Conservation (phyloP, 1,284 basidiomycete species). For the Crepidotus sp. region DNA sequence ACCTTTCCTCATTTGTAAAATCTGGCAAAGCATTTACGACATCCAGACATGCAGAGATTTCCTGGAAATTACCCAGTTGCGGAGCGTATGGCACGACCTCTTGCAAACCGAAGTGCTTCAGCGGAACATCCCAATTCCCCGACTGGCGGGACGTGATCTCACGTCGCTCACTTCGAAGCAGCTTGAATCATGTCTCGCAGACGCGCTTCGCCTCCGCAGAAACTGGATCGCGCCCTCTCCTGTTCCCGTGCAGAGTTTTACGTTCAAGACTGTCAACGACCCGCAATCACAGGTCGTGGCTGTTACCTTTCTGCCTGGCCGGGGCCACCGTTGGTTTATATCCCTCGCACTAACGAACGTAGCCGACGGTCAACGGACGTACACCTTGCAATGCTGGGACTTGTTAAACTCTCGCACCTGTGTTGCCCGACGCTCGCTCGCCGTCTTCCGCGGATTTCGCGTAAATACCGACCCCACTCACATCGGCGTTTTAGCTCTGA, state of each 20-base stretch:
- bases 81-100: constrained; percentile 42
- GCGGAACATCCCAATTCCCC: constrained; percentile 39
- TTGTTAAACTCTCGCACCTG: constrained; percentile 26
- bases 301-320: constrained; percentile 38
- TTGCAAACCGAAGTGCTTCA: constrained; percentile 34
- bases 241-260: constrained; percentile 21
- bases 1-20: not conserved
- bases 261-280: constrained; percentile 23
- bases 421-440: constrained; percentile 29
- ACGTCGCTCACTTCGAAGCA: constrained; percentile 30
- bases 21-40: constrained; percentile 2
- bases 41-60: constrained; percentile 41
- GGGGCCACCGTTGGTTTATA: constrained; percentile 34
- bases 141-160: constrained; percentile 24
- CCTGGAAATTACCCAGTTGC: constrained; percentile 32
- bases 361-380: constrained; percentile 20
- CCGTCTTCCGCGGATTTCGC: constrained; percentile 30
- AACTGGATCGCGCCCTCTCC: constrained; percentile 43
- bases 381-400: constrained; percentile 49
- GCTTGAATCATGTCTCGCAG: constrained; percentile 34
- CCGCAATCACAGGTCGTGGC: constrained; percentile 28
- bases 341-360: constrained; percentile 30
- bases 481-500: constrained; percentile 30
- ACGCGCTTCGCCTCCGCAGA: constrained; percentile 32
- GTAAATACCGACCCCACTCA: constrained; percentile 30